A percentile compares a stretch with the other conserved stretches of the same genome.
Evolutionary conservation across 352 stramenopile genomes (phyloP).

Genomic region (Phytophthora citrophthora): DNA sequence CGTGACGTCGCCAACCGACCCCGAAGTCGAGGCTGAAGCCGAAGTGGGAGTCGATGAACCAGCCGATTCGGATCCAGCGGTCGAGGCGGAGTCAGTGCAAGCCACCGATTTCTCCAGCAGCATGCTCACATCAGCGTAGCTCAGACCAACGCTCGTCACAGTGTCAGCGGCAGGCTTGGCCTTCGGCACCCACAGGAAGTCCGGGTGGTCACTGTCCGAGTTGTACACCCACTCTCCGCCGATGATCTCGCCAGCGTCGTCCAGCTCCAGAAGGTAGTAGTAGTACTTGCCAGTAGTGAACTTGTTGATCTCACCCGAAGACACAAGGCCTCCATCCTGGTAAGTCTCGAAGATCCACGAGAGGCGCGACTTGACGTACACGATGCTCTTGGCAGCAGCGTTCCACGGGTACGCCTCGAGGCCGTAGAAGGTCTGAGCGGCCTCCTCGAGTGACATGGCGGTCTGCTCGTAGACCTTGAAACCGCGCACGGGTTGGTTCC

Average conservation of each 20-base stretch:
- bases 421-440: slow-evolving; percentile 41
- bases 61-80: slow-evolving; percentile 1
- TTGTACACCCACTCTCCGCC: slow-evolving; percentile 48
- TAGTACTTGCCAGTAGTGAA: slow-evolving; percentile 38
- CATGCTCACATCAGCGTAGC: slow-evolving; percentile 27
- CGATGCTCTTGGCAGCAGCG: slow-evolving; percentile 37
- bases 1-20: slow-evolving; percentile 3
- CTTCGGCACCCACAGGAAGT: slow-evolving; percentile 46
- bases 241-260: slow-evolving; percentile 36
- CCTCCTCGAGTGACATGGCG: slow-evolving; percentile 37
- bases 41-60: background rate
- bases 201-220: slow-evolving; percentile 39
- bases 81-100: slow-evolving; percentile 16
- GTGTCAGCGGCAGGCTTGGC: slow-evolving; percentile 30
- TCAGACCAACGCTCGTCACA: slow-evolving; percentile 26
- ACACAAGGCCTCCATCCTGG: slow-evolving; percentile 40
- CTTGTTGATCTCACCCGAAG: slow-evolving; percentile 18
- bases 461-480: slow-evolving; percentile 52
- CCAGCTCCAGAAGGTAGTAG: slow-evolving; percentile 50
- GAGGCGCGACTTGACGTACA: slow-evolving; percentile 48
- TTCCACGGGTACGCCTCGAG: slow-evolving; percentile 60
- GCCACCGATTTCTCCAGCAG: slow-evolving; percentile 20
- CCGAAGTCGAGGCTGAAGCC: background rate
- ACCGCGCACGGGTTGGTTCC: slow-evolving; percentile 62
- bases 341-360: slow-evolving; percentile 50